Evolutionary conservation across 2,329 filamentous ascomycete species (phyloP), one percentile per base, ranked within the genome.

Genomic region (Colletotrichum cordylinicola): DNA sequence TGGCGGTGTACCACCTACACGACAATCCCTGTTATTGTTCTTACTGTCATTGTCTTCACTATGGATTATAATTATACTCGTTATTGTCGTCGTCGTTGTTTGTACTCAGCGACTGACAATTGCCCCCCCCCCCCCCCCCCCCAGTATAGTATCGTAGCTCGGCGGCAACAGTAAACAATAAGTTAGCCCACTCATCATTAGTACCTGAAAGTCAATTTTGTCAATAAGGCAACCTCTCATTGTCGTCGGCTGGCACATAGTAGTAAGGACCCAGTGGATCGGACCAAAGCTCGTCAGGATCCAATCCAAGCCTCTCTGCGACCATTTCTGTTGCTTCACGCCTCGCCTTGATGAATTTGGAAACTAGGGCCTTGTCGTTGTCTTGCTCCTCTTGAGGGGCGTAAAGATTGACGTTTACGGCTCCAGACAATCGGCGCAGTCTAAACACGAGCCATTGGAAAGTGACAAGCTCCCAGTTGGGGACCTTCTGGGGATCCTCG

Each of bases 141-240:
- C n/a, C n/a, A n/a, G n/a, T n/a, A n/a, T n/a, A 27, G 24, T 35
- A 37, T 15, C 6, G 13, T 13, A 37, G 35, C 35, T 39, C 39
- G 18, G 16, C 39, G 16, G 39, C 39, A 43, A 18, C 9, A 39
- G 18, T 43, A 18, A n/a, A 1, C 39, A 10, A 4, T 10, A n/a
- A 43, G 8, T 43, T 3, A n/a, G n/a, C n/a, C n/a, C n/a, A 6
- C 5, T 3, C 8, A 6, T n/a, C 0, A 43, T 43, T 16, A 10
- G 4, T 43, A 43, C 8, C 8, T 43, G 16, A 18, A 43, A 6
- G 16, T 43, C 39, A 43, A 5, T 8, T 0, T 8, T n/a, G 4
- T 43, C 8, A 43, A 48, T 48, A 1, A 48, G 18, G 1, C 18
- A 48, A 2, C 39, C 18, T 48, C 39, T n/a, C 0, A 8, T 48